Evolutionary conservation across 495 filamentous ascomycete species (phyloP), one percentile per base, ranked within the genome.

Genomic region (Penicillium egyptiacum): DNA sequence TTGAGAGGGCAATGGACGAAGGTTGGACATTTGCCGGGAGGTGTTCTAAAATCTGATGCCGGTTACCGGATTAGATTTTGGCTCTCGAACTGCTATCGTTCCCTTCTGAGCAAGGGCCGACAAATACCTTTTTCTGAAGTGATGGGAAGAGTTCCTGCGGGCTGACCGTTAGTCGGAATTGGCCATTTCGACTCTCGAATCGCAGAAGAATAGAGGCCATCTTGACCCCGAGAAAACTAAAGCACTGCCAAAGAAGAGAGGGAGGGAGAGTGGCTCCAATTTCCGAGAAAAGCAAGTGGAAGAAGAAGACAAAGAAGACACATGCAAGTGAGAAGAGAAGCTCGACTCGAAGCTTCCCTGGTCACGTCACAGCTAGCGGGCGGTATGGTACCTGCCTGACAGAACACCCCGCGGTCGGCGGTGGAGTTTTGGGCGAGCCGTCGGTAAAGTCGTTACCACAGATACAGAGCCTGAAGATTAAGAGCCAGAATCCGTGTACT

Each of bases 1-100:
- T 94, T 17, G 91, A 94, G 60, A 98, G 79, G 57, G 80, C 80
- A 50, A 98, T 85, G 45, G 86, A 88, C 46, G 82, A 79, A 8
- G 90, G 81, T 60, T 95, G 86, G 61, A 88, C 81, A 50, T 87
- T 86, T 64, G 80, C 74, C 19, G 87, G 87, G 4, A 90, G 77
- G 53, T 85, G 78, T 58, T 87, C 84, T 5, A 82, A 62, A 41
- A 90, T 79, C 83, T 86, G 57, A 33, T 50, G 47, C 17, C 10
- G 31, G 19, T n/a, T 40, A 20, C 19, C 5, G 11, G 42, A 6
- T 62, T 28, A 63, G 58, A 39, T 52, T 42, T 25, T 33, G 25
- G 20, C 20, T 17, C 12, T 10, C 35, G 11, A 6, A 8, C 26
- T n/a, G 11, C 17, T 19, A 5, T 48, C 17, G 10, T 12, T 10